Evolutionary conservation across 495 filamentous ascomycete genomes (phyloP).

Genomic region (Hyaloscypha hepaticicola): DNA sequence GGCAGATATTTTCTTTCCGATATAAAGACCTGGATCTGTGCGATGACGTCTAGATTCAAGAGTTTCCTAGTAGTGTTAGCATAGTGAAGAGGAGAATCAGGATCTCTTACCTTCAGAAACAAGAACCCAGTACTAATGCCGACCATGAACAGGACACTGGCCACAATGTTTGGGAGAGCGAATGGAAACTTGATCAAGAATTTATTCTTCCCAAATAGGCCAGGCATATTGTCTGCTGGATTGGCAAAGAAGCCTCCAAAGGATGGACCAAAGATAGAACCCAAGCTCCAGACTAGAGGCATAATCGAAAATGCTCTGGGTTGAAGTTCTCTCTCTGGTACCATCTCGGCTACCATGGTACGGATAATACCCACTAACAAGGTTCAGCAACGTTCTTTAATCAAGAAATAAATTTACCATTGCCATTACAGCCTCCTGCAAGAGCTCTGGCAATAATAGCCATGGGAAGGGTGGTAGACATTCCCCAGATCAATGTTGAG

Average conservation of each 20-base stretch:
- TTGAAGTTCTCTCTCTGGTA: conserved; percentile 77
- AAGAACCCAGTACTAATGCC: conserved; percentile 68
- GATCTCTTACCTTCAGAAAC: conserved; percentile 56
- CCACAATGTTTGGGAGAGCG: conserved; percentile 76
- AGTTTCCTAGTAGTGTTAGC: conserved; percentile 58
- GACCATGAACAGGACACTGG: conserved; percentile 66
- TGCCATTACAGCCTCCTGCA: conserved; percentile 65
- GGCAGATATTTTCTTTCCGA: conserved; percentile 49
- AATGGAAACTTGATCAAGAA: conserved; percentile 79
- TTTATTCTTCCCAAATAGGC: conserved; percentile 60
- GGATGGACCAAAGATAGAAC: conserved; percentile 83
- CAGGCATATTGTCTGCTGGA: conserved; percentile 65
- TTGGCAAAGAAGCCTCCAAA: conserved; percentile 84
- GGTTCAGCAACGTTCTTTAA: neutral
- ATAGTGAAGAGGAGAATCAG: neutral
- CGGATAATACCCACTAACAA: conserved; percentile 60
- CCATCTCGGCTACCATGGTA: conserved; percentile 74
- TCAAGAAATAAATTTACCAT: conserved; percentile 43
- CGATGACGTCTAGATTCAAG: conserved; percentile 60
- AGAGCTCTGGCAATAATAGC: conserved; percentile 67
- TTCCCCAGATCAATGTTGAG: conserved; percentile 70
- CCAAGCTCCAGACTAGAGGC: conserved; percentile 79
- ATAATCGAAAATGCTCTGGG: conserved; percentile 82
- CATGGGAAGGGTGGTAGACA: conserved; percentile 71
- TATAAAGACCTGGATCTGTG: conserved; percentile 65